Conservation (phyloP, 805 yeast genomes). For the Candida cerambycidarum region DNA sequence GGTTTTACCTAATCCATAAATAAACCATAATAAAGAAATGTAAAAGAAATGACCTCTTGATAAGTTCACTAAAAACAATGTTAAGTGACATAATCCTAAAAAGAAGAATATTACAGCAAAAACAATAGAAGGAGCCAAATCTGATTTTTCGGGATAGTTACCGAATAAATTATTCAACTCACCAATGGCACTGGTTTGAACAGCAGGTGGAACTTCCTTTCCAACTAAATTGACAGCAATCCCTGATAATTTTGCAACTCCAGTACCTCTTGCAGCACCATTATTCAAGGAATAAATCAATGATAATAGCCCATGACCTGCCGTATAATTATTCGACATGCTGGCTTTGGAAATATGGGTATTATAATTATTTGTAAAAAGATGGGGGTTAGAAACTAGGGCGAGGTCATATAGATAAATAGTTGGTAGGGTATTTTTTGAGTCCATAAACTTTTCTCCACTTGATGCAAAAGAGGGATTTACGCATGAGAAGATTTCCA, state of each 20-base stretch:
- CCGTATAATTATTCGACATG: conserved; percentile 18
- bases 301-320: conserved; percentile 24
- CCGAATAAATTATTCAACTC: conserved; percentile 59
- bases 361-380: too few relatives aligned
- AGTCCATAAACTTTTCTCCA: neutral
- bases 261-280: conserved; percentile 29
- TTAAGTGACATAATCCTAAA: conserved; percentile 44
- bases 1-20: conserved; percentile 50
- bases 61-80: conserved; percentile 49
- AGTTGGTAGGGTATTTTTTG: neutral
- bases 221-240: conserved; percentile 30
- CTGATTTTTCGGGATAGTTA: conserved; percentile 53
- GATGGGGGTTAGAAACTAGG: neutral
- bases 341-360: too few relatives aligned
- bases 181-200: conserved; percentile 35
- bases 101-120: conserved; percentile 54
- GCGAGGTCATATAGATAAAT: neutral
- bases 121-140: conserved; percentile 58
- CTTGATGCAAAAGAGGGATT: neutral
- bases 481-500: neutral
- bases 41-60: conserved; percentile 61
- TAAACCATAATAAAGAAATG: conserved; percentile 50
- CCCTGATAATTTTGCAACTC: conserved; percentile 22
- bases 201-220: conserved; percentile 35
- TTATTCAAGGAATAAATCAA: conserved; percentile 23